These are phyloP conservation scores for Viridothelium virens DNA, from an alignment of 495 filamentous ascomycete genomes.

Conservation along the genomic window DNA sequence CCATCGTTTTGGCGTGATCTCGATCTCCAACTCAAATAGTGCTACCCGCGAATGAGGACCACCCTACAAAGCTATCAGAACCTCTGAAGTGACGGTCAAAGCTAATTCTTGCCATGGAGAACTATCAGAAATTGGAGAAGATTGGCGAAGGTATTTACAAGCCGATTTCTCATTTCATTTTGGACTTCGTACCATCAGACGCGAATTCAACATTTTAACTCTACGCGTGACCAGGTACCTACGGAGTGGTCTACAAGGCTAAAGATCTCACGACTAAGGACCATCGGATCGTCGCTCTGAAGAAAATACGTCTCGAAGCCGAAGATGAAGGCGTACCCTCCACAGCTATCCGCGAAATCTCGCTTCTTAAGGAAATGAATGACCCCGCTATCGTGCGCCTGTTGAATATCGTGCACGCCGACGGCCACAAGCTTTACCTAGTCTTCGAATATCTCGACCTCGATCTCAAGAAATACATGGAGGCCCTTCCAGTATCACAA, in stretches of 20 bases:
- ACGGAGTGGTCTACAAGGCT: conserved; percentile 81
- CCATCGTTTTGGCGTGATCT: not conserved
- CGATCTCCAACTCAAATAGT: not conserved
- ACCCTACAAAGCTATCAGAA: not conserved
- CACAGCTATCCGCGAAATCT: conserved; percentile 98
- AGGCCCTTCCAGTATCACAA: conserved; percentile 82
- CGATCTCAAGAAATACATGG: conserved; percentile 99
- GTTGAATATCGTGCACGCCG: conserved; percentile 97
- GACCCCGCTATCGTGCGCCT: conserved; percentile 96
- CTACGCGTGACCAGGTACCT: conserved; percentile 31
- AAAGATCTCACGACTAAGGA: conserved; percentile 93
- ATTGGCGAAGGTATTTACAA: conserved; percentile 78
- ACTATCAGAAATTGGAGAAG: conserved; percentile 99
- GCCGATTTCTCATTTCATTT: not conserved
- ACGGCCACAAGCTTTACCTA: conserved; percentile 95
- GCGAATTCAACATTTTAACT: not conserved
- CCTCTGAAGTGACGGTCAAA: not conserved
- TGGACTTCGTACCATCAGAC: not conserved
- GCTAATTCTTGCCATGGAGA: conserved; percentile 62
- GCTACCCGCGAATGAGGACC: not conserved
- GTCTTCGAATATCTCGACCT: conserved; percentile 98
- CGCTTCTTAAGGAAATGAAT: conserved; percentile 97
- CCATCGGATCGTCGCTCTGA: conserved; percentile 73
- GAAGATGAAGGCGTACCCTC: conserved; percentile 91
- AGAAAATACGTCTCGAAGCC: conserved; percentile 98